Evolutionary conservation across 2,329 filamentous ascomycete genomes (phyloP), one percentile per base, ranked within the genome.

Genomic region (Aureobasidium musti): DNA sequence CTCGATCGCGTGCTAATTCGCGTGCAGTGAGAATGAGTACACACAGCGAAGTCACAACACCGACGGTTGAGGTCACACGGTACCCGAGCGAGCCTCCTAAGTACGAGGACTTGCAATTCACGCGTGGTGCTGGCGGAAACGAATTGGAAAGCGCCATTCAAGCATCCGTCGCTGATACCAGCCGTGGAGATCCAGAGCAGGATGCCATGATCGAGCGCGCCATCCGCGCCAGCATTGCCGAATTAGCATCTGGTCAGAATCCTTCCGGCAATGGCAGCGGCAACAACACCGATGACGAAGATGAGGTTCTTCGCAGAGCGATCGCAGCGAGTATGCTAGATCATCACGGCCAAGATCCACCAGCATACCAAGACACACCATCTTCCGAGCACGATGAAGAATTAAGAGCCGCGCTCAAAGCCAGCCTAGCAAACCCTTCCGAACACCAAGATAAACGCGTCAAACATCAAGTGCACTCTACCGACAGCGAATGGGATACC

Each of bases 101-200:
- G 11, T 60, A 70, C 0, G 68, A 71, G 13, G 75, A 77, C 50
- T 76, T 74, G 5, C 80, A 84, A n/a, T 81, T 86, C 39, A 81
- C 82, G 2, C 47, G 61, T 11, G 45, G 41, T 39, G 30, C 47
- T 3, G 45, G 47, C 13, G 17, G 6, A 19, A 26, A 33, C 2
- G 88, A 90, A 66, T 84, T 92, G 49, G 90, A 94, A 74, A 81
- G 84, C 49, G 91, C 91, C 1, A 94, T 95, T 67, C 84, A 83
- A 63, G 81, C 82, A 13, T 90, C 89, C 0, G 89, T 95, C 0
- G 79, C 81, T 8, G 84, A 89, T 73, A 92, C 90, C 0, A 92
- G 90, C 0, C 82, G 80, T 0, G 91, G 91, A 13, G 83, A 94
- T 69, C 74, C 82, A 0, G 82, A 86, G 23, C 89, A 95, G 75